Conservation (phyloP, 2,329 filamentous ascomycete species). For the Xylariaceae sp. region DNA sequence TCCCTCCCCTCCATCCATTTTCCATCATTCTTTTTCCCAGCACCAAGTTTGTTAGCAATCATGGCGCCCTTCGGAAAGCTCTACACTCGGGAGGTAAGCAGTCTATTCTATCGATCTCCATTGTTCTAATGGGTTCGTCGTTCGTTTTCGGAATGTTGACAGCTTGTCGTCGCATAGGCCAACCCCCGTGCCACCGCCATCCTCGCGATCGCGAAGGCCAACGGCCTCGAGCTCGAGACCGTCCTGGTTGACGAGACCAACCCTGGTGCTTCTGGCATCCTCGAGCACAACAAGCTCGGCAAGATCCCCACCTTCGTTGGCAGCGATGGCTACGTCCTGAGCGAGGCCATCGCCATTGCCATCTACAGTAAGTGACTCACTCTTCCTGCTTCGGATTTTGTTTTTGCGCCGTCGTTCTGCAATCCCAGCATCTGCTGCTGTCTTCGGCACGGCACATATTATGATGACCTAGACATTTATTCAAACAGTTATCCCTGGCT, state of each 20-base stretch:
- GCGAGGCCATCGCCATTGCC: conserved; percentile 88
- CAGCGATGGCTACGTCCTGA: conserved; percentile 82
- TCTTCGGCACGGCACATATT: conserved; percentile 20
- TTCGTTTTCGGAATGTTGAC: conserved; percentile 21
- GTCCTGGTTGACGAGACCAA: conserved; percentile 64
- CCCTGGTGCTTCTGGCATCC: conserved; percentile 65
- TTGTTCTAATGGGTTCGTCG: conserved; percentile 12
- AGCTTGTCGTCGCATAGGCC: conserved; percentile 49
- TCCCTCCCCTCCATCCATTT: conserved; percentile 15
- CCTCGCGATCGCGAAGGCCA: conserved; percentile 93
- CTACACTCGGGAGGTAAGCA: conserved; percentile 73
- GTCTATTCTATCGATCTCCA: conserved; percentile 15
- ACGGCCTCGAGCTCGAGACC: conserved; percentile 85
- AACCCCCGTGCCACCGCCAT: conserved; percentile 88
- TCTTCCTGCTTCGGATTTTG: conserved; percentile 16
- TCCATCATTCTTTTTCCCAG: conserved; percentile 11
- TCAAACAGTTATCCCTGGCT: conserved; percentile 98
- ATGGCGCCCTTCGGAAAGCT: conserved; percentile 96
- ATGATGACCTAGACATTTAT: conserved; percentile 70
- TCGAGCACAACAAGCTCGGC: conserved; percentile 78
- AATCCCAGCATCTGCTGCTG: conserved; percentile 6
- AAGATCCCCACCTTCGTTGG: conserved; percentile 93
- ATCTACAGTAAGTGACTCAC: conserved; percentile 78
- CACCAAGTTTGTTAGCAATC: conserved; percentile 27
- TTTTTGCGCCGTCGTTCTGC: conserved; percentile 11